A percentile compares a stretch with the other conserved stretches of the same genome.
These are phyloP conservation scores for Colletotrichum truncatum DNA, from an alignment of 2,329 filamentous ascomycete species.

Conservation along the genomic window DNA sequence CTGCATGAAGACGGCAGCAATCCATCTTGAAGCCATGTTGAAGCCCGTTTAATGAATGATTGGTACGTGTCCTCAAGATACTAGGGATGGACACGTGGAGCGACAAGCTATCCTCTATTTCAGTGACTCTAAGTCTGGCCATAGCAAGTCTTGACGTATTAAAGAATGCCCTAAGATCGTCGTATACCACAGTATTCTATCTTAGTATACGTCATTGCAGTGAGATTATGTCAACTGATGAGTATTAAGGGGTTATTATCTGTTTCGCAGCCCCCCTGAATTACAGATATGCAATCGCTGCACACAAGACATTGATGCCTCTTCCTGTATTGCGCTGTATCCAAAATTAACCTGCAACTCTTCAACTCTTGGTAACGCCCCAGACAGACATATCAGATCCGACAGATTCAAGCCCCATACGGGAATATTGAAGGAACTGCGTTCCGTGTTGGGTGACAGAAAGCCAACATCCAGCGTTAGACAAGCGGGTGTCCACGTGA, in stretches of 20 bases:
- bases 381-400: not conserved
- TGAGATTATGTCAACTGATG: not conserved
- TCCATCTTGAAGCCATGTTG: no score
- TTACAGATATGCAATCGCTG: not conserved
- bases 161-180: no score
- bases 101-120: no score
- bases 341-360: not conserved
- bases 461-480: not conserved
- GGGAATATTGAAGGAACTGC: not conserved
- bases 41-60: no score
- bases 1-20: no score
- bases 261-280: not conserved
- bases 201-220: not conserved
- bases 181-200: no score
- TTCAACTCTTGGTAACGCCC: not conserved
- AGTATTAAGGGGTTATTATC: not conserved
- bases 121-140: no score
- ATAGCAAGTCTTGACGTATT: no score
- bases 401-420: not conserved
- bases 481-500: slow-evolving; percentile 2
- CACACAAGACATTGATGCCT: not conserved
- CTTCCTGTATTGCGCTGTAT: not conserved
- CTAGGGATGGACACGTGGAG: no score
- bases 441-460: not conserved
- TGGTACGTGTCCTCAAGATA: no score